Evolutionary conservation across 192 early-diverging fungal species (phyloP).

Genomic region (Kappamyces sp.): DNA sequence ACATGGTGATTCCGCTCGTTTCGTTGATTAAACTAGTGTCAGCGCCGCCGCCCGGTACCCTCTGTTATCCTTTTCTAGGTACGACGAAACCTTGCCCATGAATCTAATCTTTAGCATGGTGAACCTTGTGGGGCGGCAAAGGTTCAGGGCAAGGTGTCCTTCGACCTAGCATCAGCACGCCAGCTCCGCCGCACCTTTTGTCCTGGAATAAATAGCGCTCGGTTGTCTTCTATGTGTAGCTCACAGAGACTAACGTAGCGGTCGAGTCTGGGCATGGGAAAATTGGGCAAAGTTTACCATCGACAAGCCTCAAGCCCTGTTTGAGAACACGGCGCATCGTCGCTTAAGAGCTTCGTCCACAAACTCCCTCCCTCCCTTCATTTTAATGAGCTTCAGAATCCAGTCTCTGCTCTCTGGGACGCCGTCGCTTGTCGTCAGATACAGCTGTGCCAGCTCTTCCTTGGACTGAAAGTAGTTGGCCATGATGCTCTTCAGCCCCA

Average conservation of each 20-base stretch:
- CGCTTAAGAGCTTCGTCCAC: conserved; percentile 21
- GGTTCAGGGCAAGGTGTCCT: conserved; percentile 20
- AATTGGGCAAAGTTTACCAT: background rate
- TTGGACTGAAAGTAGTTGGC: conserved; percentile 18
- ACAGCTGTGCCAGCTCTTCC: conserved; percentile 15
- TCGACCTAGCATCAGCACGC: background rate
- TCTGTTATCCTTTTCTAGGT: conserved; percentile 21
- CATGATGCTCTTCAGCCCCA: conserved; percentile 8
- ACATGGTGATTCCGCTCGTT: conserved; percentile 19
- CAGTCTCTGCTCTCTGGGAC: conserved; percentile 11
- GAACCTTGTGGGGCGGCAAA: background rate
- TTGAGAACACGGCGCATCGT: background rate
- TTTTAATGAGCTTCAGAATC: conserved; percentile 25
- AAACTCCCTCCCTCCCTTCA: conserved; percentile 24
- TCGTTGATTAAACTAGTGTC: conserved; percentile 3
- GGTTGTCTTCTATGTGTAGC: conserved; percentile 21
- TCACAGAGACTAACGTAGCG: conserved; percentile 11
- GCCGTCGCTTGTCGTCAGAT: background rate
- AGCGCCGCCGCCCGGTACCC: background rate
- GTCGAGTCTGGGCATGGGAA: background rate
- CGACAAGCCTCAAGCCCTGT: background rate
- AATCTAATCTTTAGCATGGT: conserved; percentile 24
- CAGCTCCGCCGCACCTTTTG: conserved; percentile 11
- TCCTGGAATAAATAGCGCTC: conserved; percentile 26
- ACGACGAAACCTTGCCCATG: conserved; percentile 20